phyloP scores from a whole-genome alignment of 202 grass and related monocot species.

The Cymbopogon flexuosus region DNA sequence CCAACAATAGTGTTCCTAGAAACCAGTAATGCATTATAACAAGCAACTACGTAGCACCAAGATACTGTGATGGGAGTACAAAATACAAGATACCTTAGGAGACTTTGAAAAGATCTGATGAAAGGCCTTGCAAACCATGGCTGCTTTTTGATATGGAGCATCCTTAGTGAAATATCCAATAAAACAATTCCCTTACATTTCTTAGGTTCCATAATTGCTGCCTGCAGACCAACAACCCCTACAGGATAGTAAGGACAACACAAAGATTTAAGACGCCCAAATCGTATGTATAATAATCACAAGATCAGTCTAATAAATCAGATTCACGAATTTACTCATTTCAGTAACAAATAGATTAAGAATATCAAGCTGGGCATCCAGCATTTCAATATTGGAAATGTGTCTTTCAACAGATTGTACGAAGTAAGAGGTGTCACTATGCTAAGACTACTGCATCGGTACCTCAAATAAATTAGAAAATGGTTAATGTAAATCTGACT shows the following conservation, averaged over 20 bases:
- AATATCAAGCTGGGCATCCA: background rate
- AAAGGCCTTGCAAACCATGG: slow-evolving; percentile 96
- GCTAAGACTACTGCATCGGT: background rate
- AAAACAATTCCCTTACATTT: slow-evolving; percentile 76
- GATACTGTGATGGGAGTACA: background rate
- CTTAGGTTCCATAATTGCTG: slow-evolving; percentile 62
- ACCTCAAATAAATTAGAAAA: background rate
- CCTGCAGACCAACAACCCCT: slow-evolving; percentile 90
- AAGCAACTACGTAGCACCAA: background rate
- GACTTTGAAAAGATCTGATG: slow-evolving; percentile 81
- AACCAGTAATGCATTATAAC: slow-evolving; percentile 32
- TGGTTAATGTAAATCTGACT: background rate
- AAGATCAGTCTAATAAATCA: background rate
- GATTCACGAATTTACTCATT: background rate
- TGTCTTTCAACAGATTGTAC: slow-evolving; percentile 2
- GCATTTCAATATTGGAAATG: background rate
- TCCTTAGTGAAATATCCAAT: slow-evolving; percentile 86
- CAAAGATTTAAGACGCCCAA: background rate
- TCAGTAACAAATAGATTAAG: background rate
- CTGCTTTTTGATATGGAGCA: slow-evolving; percentile 96
- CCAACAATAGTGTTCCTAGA: slow-evolving; percentile 77
- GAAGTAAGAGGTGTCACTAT: background rate
- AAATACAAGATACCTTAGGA: slow-evolving; percentile 56
- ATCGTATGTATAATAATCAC: slow-evolving; percentile 1
- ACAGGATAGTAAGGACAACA: slow-evolving; percentile 14